Evolutionary conservation across 202 grass and related monocot species (phyloP).

Genomic region (Panicum virgatum): DNA sequence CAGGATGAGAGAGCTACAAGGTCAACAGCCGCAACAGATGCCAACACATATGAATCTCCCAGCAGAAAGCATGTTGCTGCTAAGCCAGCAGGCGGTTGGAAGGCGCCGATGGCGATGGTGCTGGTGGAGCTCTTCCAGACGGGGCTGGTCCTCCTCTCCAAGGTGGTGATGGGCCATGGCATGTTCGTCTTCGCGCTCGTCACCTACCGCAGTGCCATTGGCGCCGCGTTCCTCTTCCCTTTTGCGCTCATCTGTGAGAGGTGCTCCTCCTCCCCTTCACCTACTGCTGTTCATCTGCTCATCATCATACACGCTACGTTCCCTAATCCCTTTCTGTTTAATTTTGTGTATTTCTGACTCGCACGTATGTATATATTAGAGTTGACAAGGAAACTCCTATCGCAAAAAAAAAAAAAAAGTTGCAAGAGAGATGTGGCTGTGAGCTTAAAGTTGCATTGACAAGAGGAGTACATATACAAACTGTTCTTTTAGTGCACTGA

Average conservation of each 20-base stretch:
- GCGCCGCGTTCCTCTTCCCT: not conserved
- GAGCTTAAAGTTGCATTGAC: too few species aligned
- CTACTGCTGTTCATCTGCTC: not conserved
- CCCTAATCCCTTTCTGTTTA: not conserved
- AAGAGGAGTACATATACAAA: not conserved
- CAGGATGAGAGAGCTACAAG: too few species aligned
- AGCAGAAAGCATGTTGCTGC: too few species aligned
- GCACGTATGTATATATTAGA: too few species aligned
- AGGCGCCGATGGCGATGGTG: not conserved
- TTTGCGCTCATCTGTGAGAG: not conserved
- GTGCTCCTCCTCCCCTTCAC: not conserved
- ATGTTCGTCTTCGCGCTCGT: not conserved
- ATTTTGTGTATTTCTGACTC: too few species aligned
- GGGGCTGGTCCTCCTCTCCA: not conserved
- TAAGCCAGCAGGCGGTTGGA: not conserved
- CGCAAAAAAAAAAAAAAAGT: too few species aligned
- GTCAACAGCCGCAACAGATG: too few species aligned
- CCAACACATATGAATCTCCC: too few species aligned
- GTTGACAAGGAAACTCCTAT: too few species aligned
- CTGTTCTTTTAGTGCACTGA: not conserved
- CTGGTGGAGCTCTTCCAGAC: not conserved
- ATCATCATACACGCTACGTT: not conserved
- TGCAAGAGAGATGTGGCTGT: too few species aligned
- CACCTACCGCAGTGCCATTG: not conserved
- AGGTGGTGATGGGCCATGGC: not conserved